Base-by-base conservation (phyloP, 129 eudicot species). In the Rutidosis leptorrhynchoides region DNA sequence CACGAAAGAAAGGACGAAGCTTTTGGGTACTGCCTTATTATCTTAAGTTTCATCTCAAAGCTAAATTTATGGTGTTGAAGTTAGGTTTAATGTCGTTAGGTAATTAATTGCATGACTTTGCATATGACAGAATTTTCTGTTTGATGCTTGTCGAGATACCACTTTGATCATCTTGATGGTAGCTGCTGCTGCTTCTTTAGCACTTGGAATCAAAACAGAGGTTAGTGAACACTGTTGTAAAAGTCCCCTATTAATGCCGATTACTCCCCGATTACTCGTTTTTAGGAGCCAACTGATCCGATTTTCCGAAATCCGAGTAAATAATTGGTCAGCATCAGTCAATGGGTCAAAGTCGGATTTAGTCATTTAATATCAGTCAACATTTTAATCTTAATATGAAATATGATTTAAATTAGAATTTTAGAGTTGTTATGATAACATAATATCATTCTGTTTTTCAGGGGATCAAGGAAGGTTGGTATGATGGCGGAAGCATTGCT, bases 391-490 rank as follows among this genome's bases (percentile, higher is more conserved):
- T n/a, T n/a, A n/a, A n/a, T n/a, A n/a, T n/a, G n/a, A n/a, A n/a
- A n/a, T n/a, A n/a, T n/a, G n/a, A n/a, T n/a, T n/a, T n/a, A n/a
- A n/a, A n/a, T n/a, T n/a, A n/a, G n/a, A n/a, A n/a, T n/a, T n/a
- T n/a, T n/a, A n/a, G n/a, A n/a, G n/a, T n/a, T n/a, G n/a, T n/a
- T n/a, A 20, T 19, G 35, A n/a, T 62, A 26, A 54, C 9, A 46
- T 63, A 22, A 19, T 17, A 48, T 4, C 21, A 8, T 68, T 68
- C 27, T 58, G 27, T 60, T 23, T 46, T 75, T 16, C 69, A 92
- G 98, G 98, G 98, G 61, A 85, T 88, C 11, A 68, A 92, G 80
- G 79, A 92, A 82, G 98, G 98, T 21, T 91, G 98, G 98, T 91
- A 91, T 78, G 98, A 91, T 78, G 98, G 98, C 6, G 98, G 95